Evolutionary conservation across 495 filamentous ascomycete genomes (phyloP).

Genomic region (Pseudoneurospora amorphoporcata): DNA sequence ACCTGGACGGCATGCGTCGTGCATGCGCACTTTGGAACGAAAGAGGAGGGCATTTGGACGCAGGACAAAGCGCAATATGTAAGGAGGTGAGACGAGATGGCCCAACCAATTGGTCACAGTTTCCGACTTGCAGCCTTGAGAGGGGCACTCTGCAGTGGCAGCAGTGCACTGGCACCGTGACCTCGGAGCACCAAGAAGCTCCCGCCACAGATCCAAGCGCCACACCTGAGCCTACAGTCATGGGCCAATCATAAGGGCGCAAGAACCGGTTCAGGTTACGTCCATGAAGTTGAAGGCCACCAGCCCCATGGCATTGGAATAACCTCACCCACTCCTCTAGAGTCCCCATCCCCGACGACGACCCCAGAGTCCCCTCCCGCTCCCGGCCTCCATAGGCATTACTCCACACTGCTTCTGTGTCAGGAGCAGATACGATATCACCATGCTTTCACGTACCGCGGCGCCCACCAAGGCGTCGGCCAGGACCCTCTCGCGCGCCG

Average conservation of each 20-base stretch:
- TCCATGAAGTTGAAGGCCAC: neutral
- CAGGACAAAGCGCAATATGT: neutral
- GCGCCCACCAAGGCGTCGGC: constrained; percentile 33
- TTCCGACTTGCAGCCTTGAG: neutral
- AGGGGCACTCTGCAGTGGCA: neutral
- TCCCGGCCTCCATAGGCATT: constrained; percentile 30
- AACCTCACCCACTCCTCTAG: constrained; percentile 3
- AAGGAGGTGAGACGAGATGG: neutral
- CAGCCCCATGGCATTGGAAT: neutral
- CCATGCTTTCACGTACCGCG: constrained; percentile 39
- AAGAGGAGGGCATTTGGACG: neutral
- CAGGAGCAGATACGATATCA: constrained; percentile 30
- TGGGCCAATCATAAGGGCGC: neutral
- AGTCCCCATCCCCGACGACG: neutral
- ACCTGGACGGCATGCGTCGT: neutral
- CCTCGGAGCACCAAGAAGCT: neutral
- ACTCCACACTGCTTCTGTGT: constrained; percentile 29
- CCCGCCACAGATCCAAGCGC: neutral
- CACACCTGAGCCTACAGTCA: neutral
- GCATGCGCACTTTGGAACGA: neutral
- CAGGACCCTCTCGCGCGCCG: constrained; percentile 29
- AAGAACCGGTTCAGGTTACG: neutral
- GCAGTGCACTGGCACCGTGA: neutral
- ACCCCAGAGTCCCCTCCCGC: constrained; percentile 3
- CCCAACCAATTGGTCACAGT: neutral